Base-by-base conservation (phyloP, 2,329 filamentous ascomycete genomes). In the Cladosporium oxysporum region DNA sequence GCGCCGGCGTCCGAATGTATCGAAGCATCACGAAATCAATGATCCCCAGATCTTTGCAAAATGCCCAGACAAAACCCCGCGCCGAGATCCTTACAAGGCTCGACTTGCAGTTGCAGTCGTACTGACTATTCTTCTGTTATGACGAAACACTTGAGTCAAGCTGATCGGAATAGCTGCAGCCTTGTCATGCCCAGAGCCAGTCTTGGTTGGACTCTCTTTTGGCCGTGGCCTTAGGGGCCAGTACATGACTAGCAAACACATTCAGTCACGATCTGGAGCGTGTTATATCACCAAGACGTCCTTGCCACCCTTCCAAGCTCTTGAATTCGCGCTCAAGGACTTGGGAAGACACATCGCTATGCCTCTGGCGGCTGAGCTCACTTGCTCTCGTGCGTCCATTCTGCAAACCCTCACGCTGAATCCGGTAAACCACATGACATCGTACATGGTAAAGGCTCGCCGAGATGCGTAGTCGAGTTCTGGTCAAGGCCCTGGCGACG, bases 31-130 rank as follows among this genome's bases (percentile, higher is more conserved):
- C 37, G 5, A n/a, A 44, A 6, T 44, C 37, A 18, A 52, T 26
- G 49, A 52, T 59, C 57, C 57, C 35, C 21, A 47, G 33, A 29
- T 28, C 21, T 59, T 59, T 37, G 14, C 57, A 23, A 44, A 59
- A 23, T 23, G 28, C 53, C 53, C 28, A 58, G 53, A 58, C 16
- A 21, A 16, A 44, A 59, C 35, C 57, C 57, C 57, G 57, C 35
- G 57, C 57, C 57, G 33, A 59, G 57, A 23, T 21, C 11, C 16
- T 21, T 18, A n/a, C 23, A 44, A 44, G 33, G 35, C 57, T 44
- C 57, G 35, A 59, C 21, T 10, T 28, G 16, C 37, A 44, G 7
- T 44, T 44, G 37, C 35, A 41, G 6, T 7, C 2, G 16, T 7
- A 41, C 14, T 18, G 6, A 18, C 4, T 18, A 16, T 41, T 7